Conservation (phyloP, 2,329 filamentous ascomycete genomes). For the Cordyceps javanica region DNA sequence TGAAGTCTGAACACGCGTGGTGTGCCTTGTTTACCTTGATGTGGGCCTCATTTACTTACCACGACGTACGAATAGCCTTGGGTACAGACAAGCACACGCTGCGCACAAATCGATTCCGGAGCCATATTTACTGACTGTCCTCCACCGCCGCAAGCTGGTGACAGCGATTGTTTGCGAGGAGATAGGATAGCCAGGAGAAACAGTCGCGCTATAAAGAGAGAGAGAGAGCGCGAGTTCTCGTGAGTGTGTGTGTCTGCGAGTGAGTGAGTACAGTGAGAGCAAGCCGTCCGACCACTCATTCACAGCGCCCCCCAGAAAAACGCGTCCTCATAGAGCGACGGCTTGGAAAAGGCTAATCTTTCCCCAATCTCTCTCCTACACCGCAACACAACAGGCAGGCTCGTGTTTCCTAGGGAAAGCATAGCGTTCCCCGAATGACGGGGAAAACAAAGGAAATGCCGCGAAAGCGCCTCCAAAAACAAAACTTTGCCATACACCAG, state of each 20-base stretch:
- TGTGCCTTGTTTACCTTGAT: not conserved
- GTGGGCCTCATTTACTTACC: not conserved
- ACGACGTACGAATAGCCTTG: not conserved
- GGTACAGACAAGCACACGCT: not conserved
- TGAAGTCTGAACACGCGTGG: not conserved
- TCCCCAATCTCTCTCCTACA: not conserved
- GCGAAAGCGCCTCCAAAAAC: constrained; percentile 27
- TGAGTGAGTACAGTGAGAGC: no score
- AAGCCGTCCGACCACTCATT: not conserved
- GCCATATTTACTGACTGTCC: not conserved
- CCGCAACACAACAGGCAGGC: not conserved
- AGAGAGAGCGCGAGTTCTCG: no score
- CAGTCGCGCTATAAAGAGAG: not conserved
- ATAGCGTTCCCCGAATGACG: not conserved
- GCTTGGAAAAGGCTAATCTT: not conserved
- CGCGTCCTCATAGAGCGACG: constrained; percentile 1
- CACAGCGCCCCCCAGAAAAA: not conserved
- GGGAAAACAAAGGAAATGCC: constrained; percentile 19
- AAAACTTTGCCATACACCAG: constrained; percentile 30
- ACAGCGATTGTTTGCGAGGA: not conserved
- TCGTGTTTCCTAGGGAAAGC: not conserved
- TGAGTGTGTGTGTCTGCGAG: no score
- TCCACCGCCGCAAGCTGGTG: not conserved
- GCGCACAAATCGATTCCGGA: not conserved
- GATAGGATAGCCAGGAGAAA: not conserved